Evolutionary conservation across 2,329 filamentous ascomycete genomes (phyloP).

Genomic region (Pseudogymnoascus sp.): DNA sequence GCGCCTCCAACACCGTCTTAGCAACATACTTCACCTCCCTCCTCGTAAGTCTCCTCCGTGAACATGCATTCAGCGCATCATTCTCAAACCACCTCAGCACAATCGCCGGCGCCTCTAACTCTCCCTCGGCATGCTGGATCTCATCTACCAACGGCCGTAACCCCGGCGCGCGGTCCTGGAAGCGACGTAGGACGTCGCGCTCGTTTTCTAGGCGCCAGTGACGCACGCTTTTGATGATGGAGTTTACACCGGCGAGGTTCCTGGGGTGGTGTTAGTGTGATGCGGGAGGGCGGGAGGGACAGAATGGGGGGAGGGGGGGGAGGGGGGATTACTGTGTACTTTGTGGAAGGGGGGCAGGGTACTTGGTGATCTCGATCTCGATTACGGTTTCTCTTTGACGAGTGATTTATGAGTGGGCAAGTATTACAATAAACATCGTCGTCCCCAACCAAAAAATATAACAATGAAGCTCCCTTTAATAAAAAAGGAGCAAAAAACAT

Average conservation of each 20-base stretch:
- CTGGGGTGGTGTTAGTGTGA: background rate
- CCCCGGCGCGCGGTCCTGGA: conserved; percentile 13
- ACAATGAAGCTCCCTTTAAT: no score
- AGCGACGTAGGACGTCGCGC: conserved; percentile 19
- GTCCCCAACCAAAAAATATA: no score
- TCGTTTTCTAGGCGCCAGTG: conserved; percentile 20
- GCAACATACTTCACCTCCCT: conserved; percentile 18
- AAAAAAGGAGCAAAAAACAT: no score
- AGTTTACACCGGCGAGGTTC: conserved; percentile 12
- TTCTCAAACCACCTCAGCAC: conserved; percentile 19
- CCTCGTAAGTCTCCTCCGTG: conserved; percentile 16
- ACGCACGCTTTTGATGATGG: conserved; percentile 19
- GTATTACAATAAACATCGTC: background rate
- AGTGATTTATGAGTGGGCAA: background rate
- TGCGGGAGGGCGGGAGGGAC: background rate
- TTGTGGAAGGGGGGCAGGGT: no score
- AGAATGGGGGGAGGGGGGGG: background rate
- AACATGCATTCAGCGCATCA: conserved; percentile 19
- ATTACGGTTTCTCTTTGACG: background rate
- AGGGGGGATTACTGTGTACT: background rate
- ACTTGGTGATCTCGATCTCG: no score
- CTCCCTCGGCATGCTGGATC: conserved; percentile 7
- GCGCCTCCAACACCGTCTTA: conserved; percentile 19
- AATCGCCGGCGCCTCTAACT: conserved; percentile 17
- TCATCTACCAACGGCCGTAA: conserved; percentile 21